Percentiles rank a stretch among this genome's conserved stretches.
phyloP scores from a whole-genome alignment of 2,329 filamentous ascomycete genomes.

The Claviceps humidiphila region DNA sequence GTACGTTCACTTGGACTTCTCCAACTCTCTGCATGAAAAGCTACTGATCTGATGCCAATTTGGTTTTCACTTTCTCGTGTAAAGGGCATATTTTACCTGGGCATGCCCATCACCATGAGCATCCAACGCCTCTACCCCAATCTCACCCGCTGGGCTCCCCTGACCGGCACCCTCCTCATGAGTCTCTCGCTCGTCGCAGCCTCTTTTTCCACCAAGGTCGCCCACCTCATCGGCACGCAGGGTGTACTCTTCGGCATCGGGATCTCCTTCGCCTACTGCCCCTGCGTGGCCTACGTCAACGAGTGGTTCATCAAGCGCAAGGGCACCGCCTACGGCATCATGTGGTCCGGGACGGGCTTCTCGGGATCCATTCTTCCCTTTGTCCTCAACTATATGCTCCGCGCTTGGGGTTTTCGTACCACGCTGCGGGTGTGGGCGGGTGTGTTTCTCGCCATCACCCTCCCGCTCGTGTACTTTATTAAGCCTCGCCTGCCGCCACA shows the following conservation, averaged over 20 bases:
- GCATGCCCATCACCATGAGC: slow-evolving; percentile 31
- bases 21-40: too few species aligned
- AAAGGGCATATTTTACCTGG: slow-evolving; percentile 36
- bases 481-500: slow-evolving; percentile 33
- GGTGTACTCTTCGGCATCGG: slow-evolving; percentile 44
- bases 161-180: slow-evolving; percentile 30
- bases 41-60: too few species aligned
- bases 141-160: slow-evolving; percentile 23
- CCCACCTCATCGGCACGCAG: slow-evolving; percentile 41
- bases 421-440: slow-evolving; percentile 34
- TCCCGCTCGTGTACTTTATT: slow-evolving; percentile 38
- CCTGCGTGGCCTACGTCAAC: slow-evolving; percentile 39
- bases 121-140: slow-evolving; percentile 26
- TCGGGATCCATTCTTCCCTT: slow-evolving; percentile 32
- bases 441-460: slow-evolving; percentile 30
- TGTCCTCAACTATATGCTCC: slow-evolving; percentile 32
- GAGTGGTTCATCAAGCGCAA: slow-evolving; percentile 41
- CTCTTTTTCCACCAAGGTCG: slow-evolving; percentile 34
- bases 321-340: slow-evolving; percentile 43
- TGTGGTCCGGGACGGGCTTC: slow-evolving; percentile 35
- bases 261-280: slow-evolving; percentile 34
- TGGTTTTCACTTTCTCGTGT: background rate
- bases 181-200: slow-evolving; percentile 32
- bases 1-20: slow-evolving; percentile 13
- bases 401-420: slow-evolving; percentile 27